Evolutionary conservation across 1,284 basidiomycete species (phyloP).

Genomic region (Boletellus sp.): DNA sequence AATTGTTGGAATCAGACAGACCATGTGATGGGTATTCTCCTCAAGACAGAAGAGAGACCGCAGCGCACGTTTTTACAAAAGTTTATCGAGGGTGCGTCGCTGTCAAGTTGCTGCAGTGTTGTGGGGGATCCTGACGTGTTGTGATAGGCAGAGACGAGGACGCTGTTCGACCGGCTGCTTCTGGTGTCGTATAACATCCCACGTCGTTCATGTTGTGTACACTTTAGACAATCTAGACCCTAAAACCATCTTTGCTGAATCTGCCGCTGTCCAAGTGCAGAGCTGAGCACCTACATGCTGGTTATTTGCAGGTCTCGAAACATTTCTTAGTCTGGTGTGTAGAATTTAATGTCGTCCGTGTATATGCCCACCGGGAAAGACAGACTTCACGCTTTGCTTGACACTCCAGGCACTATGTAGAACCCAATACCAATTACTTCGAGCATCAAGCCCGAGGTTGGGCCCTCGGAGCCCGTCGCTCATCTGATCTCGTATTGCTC

Average conservation of each 20-base stretch:
- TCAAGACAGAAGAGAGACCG: constrained; percentile 49
- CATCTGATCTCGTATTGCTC: no score
- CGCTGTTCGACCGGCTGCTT: constrained; percentile 49
- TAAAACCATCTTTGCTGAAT: constrained; percentile 1
- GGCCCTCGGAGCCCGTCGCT: not conserved
- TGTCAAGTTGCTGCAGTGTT: not conserved
- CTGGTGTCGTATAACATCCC: constrained; percentile 35
- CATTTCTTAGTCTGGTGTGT: no score
- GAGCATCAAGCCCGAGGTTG: not conserved
- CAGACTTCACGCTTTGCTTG: no score
- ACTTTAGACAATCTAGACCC: constrained; percentile 10
- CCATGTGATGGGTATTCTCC: constrained; percentile 66
- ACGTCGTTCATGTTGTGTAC: not conserved
- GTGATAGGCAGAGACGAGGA: constrained; percentile 54
- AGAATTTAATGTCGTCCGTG: no score
- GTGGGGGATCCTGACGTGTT: not conserved
- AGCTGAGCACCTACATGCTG: not conserved
- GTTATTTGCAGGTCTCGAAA: no score
- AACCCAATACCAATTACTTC: no score
- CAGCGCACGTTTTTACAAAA: constrained; percentile 76
- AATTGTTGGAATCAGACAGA: constrained; percentile 91
- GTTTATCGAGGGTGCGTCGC: constrained; percentile 74
- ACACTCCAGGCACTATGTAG: no score
- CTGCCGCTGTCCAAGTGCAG: not conserved
- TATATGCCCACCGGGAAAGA: no score